phyloP scores from a whole-genome alignment of 2,329 filamentous ascomycete species.

The Coniochaeta pulveracea region DNA sequence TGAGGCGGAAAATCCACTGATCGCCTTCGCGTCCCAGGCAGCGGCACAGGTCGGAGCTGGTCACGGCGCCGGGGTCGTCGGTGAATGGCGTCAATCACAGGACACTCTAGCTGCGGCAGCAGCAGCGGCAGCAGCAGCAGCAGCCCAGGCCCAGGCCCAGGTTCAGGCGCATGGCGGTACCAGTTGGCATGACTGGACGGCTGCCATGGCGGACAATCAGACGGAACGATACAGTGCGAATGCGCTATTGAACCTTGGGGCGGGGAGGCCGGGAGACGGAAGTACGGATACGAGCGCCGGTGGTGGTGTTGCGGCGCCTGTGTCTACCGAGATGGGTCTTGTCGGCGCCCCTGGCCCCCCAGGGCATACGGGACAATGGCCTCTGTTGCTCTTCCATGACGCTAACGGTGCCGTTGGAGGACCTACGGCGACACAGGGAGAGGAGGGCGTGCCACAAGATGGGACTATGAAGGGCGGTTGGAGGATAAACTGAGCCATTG shows the following conservation, averaged over 20 bases:
- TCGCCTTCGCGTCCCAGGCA: slow-evolving; percentile 24
- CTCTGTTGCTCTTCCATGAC: slow-evolving; percentile 13
- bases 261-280: slow-evolving; percentile 13
- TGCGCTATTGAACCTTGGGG: slow-evolving; percentile 34
- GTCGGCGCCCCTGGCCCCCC: slow-evolving; percentile 6
- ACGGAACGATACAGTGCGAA: slow-evolving; percentile 35
- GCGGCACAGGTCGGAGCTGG: slow-evolving; percentile 6
- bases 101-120: slow-evolving; percentile 1
- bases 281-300: not conserved
- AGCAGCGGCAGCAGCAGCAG: slow-evolving; percentile 19
- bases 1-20: slow-evolving; percentile 21
- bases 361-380: slow-evolving; percentile 13
- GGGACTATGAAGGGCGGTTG: too few relatives aligned
- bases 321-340: slow-evolving; percentile 6
- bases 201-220: slow-evolving; percentile 36
- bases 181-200: slow-evolving; percentile 44
- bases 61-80: slow-evolving; percentile 12
- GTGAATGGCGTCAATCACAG: slow-evolving; percentile 9
- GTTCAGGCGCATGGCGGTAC: slow-evolving; percentile 25
- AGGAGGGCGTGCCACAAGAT: too few relatives aligned
- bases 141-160: slow-evolving; percentile 13
- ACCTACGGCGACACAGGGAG: not conserved
- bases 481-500: too few relatives aligned
- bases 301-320: slow-evolving; percentile 6
- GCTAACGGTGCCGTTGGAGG: slow-evolving; percentile 3